Percentiles rank a stretch among this genome's conserved stretches.
phyloP scores from a whole-genome alignment of 1,139 yeast species.

The Zygosaccharomyces sapae region DNA sequence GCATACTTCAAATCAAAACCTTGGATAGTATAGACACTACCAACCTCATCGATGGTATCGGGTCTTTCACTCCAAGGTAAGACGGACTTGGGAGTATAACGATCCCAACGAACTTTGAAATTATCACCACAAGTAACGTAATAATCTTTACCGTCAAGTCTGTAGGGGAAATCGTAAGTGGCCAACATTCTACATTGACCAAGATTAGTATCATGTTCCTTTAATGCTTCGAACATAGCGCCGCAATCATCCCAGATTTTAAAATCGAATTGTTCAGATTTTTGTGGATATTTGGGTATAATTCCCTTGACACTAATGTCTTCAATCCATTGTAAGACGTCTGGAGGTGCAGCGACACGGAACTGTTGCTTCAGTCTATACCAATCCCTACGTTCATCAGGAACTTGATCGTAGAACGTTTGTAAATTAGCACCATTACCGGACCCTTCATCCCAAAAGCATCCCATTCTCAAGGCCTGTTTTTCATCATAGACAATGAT shows the following conservation, averaged over 20 bases:
- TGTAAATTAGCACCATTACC: slow-evolving; percentile 35
- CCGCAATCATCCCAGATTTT: slow-evolving; percentile 41
- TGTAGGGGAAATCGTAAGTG: slow-evolving; percentile 44
- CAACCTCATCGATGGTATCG: slow-evolving; percentile 43
- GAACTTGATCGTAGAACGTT: slow-evolving; percentile 17
- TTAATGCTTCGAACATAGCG: slow-evolving; percentile 38
- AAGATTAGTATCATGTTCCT: slow-evolving; percentile 27
- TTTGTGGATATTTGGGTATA: slow-evolving; percentile 34
- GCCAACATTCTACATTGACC: slow-evolving; percentile 42
- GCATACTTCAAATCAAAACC: slow-evolving; percentile 45
- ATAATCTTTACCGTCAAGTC: slow-evolving; percentile 42
- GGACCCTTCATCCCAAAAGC: slow-evolving; percentile 38
- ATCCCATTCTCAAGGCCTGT: slow-evolving; percentile 43
- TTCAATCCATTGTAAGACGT: slow-evolving; percentile 40
- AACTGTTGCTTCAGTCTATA: slow-evolving; percentile 39
- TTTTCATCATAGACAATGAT: slow-evolving; percentile 42
- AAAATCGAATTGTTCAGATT: slow-evolving; percentile 35
- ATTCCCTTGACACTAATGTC: slow-evolving; percentile 36
- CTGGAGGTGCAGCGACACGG: slow-evolving; percentile 39
- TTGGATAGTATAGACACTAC: slow-evolving; percentile 44
- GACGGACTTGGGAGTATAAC: slow-evolving; percentile 38
- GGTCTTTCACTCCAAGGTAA: slow-evolving; percentile 43
- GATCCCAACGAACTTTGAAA: slow-evolving; percentile 43
- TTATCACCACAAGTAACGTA: slow-evolving; percentile 40
- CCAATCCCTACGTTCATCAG: slow-evolving; percentile 23